Evolutionary conservation across 2,329 filamentous ascomycete species (phyloP), one percentile per base, ranked within the genome.

Genomic region (Monosporascus sp.): DNA sequence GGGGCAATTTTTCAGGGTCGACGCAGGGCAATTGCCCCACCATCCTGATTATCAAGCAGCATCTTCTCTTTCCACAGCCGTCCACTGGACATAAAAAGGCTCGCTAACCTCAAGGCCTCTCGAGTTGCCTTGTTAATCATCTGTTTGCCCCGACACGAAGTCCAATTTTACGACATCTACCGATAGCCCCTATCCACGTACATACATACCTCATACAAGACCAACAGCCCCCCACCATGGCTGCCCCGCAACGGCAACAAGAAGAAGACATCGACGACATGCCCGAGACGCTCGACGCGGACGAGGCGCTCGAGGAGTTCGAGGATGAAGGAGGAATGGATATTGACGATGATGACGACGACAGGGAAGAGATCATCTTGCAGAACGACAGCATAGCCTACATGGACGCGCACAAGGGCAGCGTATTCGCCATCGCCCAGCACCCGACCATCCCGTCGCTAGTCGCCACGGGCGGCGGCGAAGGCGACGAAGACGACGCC

Each of bases 361-460:
- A 77, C 37, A 74, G 77, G 27, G 80, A 86, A 62, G 90, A 94
- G 69, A 84, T 97, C 43, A 74, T 83, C 43, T 79, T 97, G 7
- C 84, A 94, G 58, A 99, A 97, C 78, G 93, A 99, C 78, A 95
- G 91, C 60, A 79, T 87, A 60, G 93, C 91, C 55, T 93, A 96
- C 77, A 97, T 97, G 67, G 94, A 97, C 76, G 72, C 75, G 37
- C 91, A 97, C 76, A 88, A 85, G 63, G 91, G 97, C 79, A 92
- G 88, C 56, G 88, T 99, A 66, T 99, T 97, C 77, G 85, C 89
- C 72, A 94, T 99, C 69, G 91, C 93, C 19, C 91, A 96, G 69
- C 94, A 99, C 70, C 94, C 94, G 4, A 76, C 85, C 7, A 80
- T 88, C 66, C 84, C 87, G 6, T 79, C 85, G 20, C 85, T 97